phyloP scores from a whole-genome alignment of 2,329 filamentous ascomycete species.

The Apiospora malaysiana region DNA sequence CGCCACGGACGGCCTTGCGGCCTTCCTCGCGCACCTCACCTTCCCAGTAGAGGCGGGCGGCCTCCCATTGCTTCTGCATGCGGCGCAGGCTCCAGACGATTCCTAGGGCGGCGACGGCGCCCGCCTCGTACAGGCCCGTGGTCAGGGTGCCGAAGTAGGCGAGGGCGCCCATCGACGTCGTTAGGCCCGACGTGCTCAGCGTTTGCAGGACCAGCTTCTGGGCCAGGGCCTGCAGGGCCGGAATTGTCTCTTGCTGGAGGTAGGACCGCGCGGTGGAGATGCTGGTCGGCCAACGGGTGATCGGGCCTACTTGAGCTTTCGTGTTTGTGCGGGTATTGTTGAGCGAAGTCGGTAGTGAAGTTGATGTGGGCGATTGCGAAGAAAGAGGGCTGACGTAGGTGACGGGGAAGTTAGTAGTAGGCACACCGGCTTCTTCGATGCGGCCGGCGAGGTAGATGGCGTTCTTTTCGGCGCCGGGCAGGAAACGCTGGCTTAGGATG shows the following conservation, averaged over 20 bases:
- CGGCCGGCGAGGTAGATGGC: slow-evolving; percentile 84
- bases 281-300: slow-evolving; percentile 71
- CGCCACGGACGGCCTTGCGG: slow-evolving; percentile 63
- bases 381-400: slow-evolving; percentile 18
- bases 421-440: slow-evolving; percentile 59
- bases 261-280: slow-evolving; percentile 75
- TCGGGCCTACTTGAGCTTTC: slow-evolving; percentile 15
- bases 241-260: slow-evolving; percentile 70
- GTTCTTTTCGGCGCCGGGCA: slow-evolving; percentile 78
- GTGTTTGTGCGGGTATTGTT: background rate
- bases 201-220: slow-evolving; percentile 79
- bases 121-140: slow-evolving; percentile 63
- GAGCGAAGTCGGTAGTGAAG: background rate
- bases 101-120: slow-evolving; percentile 66
- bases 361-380: background rate
- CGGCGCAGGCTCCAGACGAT: slow-evolving; percentile 63
- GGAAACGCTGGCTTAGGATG: slow-evolving; percentile 77
- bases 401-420: slow-evolving; percentile 24
- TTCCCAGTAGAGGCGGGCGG: slow-evolving; percentile 66
- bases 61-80: slow-evolving; percentile 69
- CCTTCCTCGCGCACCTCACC: slow-evolving; percentile 71
- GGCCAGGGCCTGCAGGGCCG: slow-evolving; percentile 73
- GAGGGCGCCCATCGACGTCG: slow-evolving; percentile 59
- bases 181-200: slow-evolving; percentile 72
- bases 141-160: slow-evolving; percentile 62